These are phyloP conservation scores for Bipolaris sorokiniana DNA, from an alignment of 2,329 filamentous ascomycete genomes.

Conservation along the genomic window DNA sequence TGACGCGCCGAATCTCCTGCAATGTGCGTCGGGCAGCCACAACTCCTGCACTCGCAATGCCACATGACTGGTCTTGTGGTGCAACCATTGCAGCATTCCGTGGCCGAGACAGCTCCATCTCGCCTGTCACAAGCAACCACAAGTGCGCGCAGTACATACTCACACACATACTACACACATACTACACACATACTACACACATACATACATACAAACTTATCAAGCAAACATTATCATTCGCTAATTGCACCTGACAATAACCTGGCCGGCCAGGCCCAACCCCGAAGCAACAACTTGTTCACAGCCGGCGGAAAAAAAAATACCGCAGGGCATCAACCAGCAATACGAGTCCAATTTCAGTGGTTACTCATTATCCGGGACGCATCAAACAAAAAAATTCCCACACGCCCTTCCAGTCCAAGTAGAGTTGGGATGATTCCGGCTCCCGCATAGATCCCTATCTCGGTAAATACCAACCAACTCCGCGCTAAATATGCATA, in stretches of 20 bases:
- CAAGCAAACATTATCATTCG: slow-evolving; percentile 2
- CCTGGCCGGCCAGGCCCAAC: neutral
- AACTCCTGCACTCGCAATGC: slow-evolving; percentile 5
- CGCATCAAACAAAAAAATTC: neutral
- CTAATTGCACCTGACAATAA: neutral
- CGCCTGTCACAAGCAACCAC: no score
- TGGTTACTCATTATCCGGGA: neutral
- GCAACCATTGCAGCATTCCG: neutral
- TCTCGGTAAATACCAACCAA: slow-evolving; percentile 26
- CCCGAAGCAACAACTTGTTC: no score
- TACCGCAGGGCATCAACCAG: neutral
- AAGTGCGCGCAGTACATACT: no score
- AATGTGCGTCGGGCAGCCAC: slow-evolving; percentile 12
- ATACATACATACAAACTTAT: neutral
- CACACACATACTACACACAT: no score
- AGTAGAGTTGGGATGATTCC: slow-evolving; percentile 18
- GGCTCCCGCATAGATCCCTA: slow-evolving; percentile 24
- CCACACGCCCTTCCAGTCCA: slow-evolving; percentile 16
- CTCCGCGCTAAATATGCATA: slow-evolving; percentile 31
- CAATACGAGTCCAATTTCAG: slow-evolving; percentile 2
- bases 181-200: no score
- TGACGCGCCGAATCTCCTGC: slow-evolving; percentile 1
- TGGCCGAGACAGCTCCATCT: no score
- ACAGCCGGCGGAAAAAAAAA: neutral
- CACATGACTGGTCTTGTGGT: neutral